Base-by-base conservation (phyloP, 495 filamentous ascomycete species). In the Aspergillus sparsus region DNA sequence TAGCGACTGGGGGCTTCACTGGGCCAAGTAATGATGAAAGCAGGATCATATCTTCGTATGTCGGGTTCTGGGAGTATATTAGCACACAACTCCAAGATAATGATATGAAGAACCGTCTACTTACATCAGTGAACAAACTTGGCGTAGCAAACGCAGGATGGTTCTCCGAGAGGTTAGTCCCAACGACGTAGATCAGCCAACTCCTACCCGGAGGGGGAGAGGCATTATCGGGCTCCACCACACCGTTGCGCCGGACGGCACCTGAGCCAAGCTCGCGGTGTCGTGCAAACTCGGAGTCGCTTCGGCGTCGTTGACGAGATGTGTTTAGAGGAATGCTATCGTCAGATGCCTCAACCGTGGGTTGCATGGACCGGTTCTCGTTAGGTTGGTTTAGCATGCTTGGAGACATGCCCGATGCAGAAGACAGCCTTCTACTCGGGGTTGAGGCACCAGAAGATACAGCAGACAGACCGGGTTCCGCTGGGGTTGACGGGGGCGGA, bases 161-260 rank as follows among this genome's bases (percentile, higher is more conserved):
- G 66, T 89, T 87, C 66, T 90, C 87, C 5, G 89, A 87, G 33
- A 90, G 81, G 58, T 87, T 89, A 31, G 89, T 88, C 49, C 88
- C 88, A 50, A 91, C 85, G 10, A 91, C 87, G 68, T 91, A 91
- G 18, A 91, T 90, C 64, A 91, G 80, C 88, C 88, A 91, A 68
- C 85, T 90, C 67, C 88, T 77, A 59, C 80, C 79, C 50, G 75
- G 71, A 37, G 71, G 71, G 15, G 82, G 76, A 36, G 79, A 62
- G 13, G 78, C 69, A 47, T 82, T 75, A 62, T 88, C 86, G 12
- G 86, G 85, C 61, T 86, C 86, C 50, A 89, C 85, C 16, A 89
- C 82, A 11, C 86, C 86, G 67, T 89, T 87, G 41, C 86, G 78
- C 46, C 86, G 74, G 34, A 85, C 78, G 15, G 85, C 79, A 50